phyloP scores from a whole-genome alignment of 75 land plant species.

The Chamaecyparis obtusa region DNA sequence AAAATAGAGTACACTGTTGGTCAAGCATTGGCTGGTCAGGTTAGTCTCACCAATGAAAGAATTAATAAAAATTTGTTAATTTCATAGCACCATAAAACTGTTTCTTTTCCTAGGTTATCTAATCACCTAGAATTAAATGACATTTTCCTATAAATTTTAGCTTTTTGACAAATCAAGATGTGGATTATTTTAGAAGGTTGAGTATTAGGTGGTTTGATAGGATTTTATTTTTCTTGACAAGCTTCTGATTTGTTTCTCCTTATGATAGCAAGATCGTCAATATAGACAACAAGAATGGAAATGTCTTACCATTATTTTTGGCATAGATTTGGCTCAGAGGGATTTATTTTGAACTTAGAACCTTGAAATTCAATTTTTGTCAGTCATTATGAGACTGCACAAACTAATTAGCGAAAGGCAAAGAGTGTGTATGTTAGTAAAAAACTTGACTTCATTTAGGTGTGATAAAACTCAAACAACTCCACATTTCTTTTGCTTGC shows the following conservation, averaged over 20 bases:
- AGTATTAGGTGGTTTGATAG: background rate
- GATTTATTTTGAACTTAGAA: no score
- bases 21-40: slow-evolving; percentile 76
- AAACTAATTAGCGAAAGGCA: no score
- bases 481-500: no score
- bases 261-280: no score
- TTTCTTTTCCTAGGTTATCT: background rate
- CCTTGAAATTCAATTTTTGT: no score
- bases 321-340: no score
- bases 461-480: no score
- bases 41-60: slow-evolving; percentile 3
- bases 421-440: no score
- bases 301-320: no score
- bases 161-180: background rate
- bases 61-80: background rate
- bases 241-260: background rate
- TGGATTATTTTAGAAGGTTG: background rate
- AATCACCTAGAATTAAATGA: background rate
- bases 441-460: no score
- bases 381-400: no score
- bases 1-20: slow-evolving; percentile 68
- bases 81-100: background rate
- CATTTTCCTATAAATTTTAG: background rate
- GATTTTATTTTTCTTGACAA: background rate
- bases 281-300: no score